Evolutionary conservation across 495 filamentous ascomycete genomes (phyloP).

Genomic region (Podospora fimiseda): DNA sequence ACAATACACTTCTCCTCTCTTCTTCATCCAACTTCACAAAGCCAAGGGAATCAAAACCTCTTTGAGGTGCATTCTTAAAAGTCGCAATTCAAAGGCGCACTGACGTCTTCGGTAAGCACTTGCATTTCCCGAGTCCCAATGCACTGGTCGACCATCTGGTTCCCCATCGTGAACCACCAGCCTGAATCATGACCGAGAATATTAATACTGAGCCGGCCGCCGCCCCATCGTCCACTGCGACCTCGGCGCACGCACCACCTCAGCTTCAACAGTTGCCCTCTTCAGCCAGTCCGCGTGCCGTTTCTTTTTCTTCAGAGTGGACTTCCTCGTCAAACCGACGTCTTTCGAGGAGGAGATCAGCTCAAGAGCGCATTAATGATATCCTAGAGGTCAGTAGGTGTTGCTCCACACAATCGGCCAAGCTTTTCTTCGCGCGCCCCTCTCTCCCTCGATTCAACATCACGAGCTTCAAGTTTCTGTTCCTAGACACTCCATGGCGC

Average conservation of each 20-base stretch:
- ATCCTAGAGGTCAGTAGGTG: slow-evolving; percentile 41
- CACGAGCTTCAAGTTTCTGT: neutral
- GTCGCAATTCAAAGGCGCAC: slow-evolving; percentile 9
- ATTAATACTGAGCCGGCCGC: neutral
- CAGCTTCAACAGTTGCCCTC: neutral
- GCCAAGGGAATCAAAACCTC: neutral
- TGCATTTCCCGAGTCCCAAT: too few relatives aligned
- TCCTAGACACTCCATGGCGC: slow-evolving; percentile 11
- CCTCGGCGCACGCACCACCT: neutral
- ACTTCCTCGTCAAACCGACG: slow-evolving; percentile 2
- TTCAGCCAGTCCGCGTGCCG: neutral
- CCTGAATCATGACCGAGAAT: slow-evolving; percentile 9
- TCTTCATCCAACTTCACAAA: neutral
- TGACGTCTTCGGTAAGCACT: slow-evolving; percentile 13
- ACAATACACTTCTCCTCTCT: too few relatives aligned
- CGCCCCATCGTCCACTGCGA: neutral
- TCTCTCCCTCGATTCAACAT: neutral
- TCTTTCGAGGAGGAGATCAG: slow-evolving; percentile 22
- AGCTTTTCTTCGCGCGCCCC: neutral
- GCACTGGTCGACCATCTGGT: too few relatives aligned
- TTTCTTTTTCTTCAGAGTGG: neutral
- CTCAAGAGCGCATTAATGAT: slow-evolving; percentile 34
- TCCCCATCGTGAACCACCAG: too few relatives aligned
- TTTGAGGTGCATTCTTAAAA: neutral
- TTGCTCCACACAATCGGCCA: neutral